phyloP scores from a whole-genome alignment of 2,329 filamentous ascomycete species.

The Phialophora verrucosa region DNA sequence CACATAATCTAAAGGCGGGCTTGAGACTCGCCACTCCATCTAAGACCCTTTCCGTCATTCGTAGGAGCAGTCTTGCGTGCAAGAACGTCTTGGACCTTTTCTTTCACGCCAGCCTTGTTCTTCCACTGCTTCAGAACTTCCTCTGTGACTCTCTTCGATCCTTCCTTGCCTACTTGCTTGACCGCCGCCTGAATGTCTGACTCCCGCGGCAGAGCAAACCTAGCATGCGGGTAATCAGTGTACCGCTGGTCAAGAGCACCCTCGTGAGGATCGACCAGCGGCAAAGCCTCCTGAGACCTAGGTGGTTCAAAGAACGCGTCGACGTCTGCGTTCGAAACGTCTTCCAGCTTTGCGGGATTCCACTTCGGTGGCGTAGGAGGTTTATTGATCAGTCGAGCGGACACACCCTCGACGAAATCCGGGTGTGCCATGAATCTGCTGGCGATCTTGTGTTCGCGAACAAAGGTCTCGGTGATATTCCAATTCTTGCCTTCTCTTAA shows the following conservation, averaged over 20 bases:
- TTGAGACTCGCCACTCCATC: constrained; percentile 29
- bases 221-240: constrained; percentile 71
- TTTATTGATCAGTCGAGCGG: constrained; percentile 76
- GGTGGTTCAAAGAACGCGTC: constrained; percentile 71
- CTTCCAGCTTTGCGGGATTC: constrained; percentile 74
- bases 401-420: constrained; percentile 93
- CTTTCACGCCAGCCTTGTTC: constrained; percentile 71
- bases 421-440: constrained; percentile 85
- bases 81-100: constrained; percentile 73
- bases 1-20: background rate
- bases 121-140: constrained; percentile 65
- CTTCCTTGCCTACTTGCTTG: constrained; percentile 52
- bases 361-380: constrained; percentile 70
- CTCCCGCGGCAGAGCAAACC: constrained; percentile 76
- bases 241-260: constrained; percentile 61
- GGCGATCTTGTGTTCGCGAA: constrained; percentile 83
- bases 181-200: constrained; percentile 54
- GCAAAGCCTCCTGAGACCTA: constrained; percentile 55
- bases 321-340: constrained; percentile 65
- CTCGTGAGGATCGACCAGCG: constrained; percentile 60
- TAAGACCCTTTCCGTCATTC: constrained; percentile 47
- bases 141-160: constrained; percentile 64
- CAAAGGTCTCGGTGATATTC: constrained; percentile 84
- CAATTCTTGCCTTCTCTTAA: constrained; percentile 77
- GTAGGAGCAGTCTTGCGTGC: constrained; percentile 61